A percentile compares a stretch with the other conserved stretches of the same genome.
Evolutionary conservation across 495 filamentous ascomycete species (phyloP).

Genomic region (Penicillium dipodomyicola): DNA sequence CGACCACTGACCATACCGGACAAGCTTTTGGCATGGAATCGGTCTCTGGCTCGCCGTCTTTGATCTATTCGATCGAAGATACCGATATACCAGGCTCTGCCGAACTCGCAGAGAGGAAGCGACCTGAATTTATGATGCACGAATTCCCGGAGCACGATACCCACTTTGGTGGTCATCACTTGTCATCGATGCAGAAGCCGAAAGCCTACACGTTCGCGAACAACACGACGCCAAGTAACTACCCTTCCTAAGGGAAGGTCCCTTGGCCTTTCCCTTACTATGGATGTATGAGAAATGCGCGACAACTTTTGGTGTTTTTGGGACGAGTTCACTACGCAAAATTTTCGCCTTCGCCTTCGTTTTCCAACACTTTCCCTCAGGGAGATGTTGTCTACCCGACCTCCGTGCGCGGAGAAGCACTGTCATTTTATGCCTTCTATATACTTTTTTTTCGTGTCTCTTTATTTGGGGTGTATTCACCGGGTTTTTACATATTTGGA

Average conservation of each 20-base stretch:
- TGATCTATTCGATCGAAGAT: constrained; percentile 40
- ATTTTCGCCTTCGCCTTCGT: constrained; percentile 12
- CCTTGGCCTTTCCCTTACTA: constrained; percentile 7
- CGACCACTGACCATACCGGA: constrained; percentile 28
- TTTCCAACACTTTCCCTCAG: constrained; percentile 7
- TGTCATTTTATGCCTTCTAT: constrained; percentile 21
- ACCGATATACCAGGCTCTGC: constrained; percentile 30
- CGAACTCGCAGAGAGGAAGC: constrained; percentile 32
- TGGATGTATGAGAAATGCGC: constrained; percentile 33
- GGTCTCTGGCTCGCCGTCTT: constrained; percentile 34
- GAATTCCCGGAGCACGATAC: constrained; percentile 46
- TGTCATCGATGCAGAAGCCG: constrained; percentile 37
- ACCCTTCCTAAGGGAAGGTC: constrained; percentile 21
- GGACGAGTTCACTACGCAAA: constrained; percentile 24
- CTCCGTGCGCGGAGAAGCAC: constrained; percentile 17
- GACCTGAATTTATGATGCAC: constrained; percentile 43
- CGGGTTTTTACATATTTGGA: constrained; percentile 32
- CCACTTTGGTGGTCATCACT: constrained; percentile 39
- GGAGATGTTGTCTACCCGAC: constrained; percentile 10
- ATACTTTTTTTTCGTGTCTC: constrained; percentile 22
- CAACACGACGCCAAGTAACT: constrained; percentile 43
- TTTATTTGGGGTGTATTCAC: constrained; percentile 27
- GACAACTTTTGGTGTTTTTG: constrained; percentile 21
- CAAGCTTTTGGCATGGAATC: constrained; percentile 28
- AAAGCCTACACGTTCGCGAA: constrained; percentile 46